Evolutionary conservation across 2,329 filamentous ascomycete species (phyloP).

Genomic region (Paecilomyces fulvus): DNA sequence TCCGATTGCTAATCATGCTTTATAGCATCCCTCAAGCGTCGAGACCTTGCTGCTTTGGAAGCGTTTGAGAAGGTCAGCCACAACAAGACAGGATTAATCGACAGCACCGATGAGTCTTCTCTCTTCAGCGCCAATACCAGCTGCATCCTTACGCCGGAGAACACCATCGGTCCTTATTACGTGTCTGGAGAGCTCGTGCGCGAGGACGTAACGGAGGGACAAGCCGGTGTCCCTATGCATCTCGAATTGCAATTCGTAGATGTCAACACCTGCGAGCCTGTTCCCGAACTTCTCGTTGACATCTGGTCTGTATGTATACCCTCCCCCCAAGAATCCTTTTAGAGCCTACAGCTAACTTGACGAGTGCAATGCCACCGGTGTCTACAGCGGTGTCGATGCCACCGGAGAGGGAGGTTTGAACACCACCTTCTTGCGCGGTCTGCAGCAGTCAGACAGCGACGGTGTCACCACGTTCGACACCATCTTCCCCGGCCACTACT

Average conservation of each 20-base stretch:
- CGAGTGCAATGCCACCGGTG: slow-evolving; percentile 34
- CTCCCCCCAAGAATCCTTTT: background rate
- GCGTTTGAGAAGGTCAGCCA: slow-evolving; percentile 32
- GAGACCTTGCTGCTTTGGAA: slow-evolving; percentile 27
- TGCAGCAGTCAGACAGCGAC: slow-evolving; percentile 39
- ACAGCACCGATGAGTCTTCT: slow-evolving; percentile 20
- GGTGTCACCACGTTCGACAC: slow-evolving; percentile 44
- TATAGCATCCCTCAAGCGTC: slow-evolving; percentile 13
- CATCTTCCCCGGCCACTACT: slow-evolving; percentile 41
- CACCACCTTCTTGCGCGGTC: slow-evolving; percentile 42
- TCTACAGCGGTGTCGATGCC: slow-evolving; percentile 26
- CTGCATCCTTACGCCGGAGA: slow-evolving; percentile 36
- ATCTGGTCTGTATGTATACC: slow-evolving; percentile 33
- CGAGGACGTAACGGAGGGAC: slow-evolving; percentile 31
- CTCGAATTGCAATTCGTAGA: slow-evolving; percentile 41
- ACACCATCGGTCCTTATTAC: slow-evolving; percentile 40
- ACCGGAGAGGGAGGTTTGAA: slow-evolving; percentile 16
- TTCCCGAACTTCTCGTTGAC: slow-evolving; percentile 32
- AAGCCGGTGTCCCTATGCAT: slow-evolving; percentile 34
- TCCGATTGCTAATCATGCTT: background rate
- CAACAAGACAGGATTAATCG: slow-evolving; percentile 26
- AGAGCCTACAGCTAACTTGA: background rate
- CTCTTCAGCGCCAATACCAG: slow-evolving; percentile 37
- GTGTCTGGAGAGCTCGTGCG: slow-evolving; percentile 37
- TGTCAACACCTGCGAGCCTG: slow-evolving; percentile 37